Conservation (phyloP, 192 early-diverging fungal species). For the Kickxella alabastrina region DNA sequence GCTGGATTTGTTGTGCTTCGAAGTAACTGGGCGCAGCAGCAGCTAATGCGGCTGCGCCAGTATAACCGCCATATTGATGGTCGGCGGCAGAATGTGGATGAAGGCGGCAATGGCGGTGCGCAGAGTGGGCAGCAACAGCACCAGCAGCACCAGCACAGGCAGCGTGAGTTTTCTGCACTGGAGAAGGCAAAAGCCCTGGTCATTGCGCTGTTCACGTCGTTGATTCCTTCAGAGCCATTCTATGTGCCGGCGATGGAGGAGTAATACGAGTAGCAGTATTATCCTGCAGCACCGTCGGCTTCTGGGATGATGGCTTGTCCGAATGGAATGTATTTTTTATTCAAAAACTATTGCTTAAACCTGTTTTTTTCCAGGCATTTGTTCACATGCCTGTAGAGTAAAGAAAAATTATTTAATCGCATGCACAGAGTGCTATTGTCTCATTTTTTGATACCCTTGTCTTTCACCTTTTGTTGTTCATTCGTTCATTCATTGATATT, state of each 20-base stretch:
- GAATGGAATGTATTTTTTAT: neutral
- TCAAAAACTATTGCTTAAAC: too few relatives aligned
- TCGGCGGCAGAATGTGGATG: neutral
- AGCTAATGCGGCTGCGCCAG: slow-evolving; percentile 6
- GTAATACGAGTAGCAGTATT: too few relatives aligned
- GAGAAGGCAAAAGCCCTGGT: slow-evolving; percentile 39
- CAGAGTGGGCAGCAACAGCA: neutral
- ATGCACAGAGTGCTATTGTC: too few relatives aligned
- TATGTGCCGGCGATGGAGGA: slow-evolving; percentile 20
- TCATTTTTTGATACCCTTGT: too few relatives aligned
- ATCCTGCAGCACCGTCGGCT: too few relatives aligned
- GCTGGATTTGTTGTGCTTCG: slow-evolving; percentile 12
- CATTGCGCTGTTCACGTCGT: slow-evolving; percentile 40
- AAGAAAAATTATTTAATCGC: too few relatives aligned
- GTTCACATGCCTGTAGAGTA: too few relatives aligned
- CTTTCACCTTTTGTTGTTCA: slow-evolving; percentile 1
- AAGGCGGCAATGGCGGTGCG: neutral
- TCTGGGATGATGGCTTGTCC: too few relatives aligned
- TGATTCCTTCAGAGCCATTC: slow-evolving; percentile 46
- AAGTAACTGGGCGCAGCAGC: slow-evolving; percentile 22
- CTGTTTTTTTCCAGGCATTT: too few relatives aligned
- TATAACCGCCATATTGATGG: slow-evolving; percentile 5
- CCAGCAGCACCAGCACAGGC: neutral
- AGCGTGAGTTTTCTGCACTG: slow-evolving; percentile 19
- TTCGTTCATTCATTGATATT: slow-evolving; percentile 1